Percentiles rank a stretch among this genome's conserved stretches.
Evolutionary conservation across 2,329 filamentous ascomycete species (phyloP).

Genomic region (Aschersonia sp.): DNA sequence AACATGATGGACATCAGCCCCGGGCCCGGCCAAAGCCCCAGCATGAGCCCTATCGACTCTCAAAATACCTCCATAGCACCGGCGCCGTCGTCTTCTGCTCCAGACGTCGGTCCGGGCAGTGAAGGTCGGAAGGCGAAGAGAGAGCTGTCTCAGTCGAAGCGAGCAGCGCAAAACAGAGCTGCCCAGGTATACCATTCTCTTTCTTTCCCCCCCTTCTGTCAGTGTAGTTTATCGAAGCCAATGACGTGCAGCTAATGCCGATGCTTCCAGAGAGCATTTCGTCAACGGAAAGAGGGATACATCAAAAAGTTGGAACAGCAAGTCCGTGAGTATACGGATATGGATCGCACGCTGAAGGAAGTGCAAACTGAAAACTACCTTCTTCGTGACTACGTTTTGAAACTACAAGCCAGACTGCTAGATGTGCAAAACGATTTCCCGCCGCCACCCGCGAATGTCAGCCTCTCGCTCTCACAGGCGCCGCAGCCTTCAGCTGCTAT

Average conservation of each 20-base stretch:
- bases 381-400: conserved; percentile 83
- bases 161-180: conserved; percentile 89
- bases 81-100: conserved; percentile 13
- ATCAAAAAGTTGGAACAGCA: conserved; percentile 96
- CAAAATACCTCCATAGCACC: conserved; percentile 15
- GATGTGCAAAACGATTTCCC: conserved; percentile 76
- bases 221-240: neutral
- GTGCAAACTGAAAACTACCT: conserved; percentile 81
- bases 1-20: conserved; percentile 24
- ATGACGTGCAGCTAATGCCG: too few relatives aligned
- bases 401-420: conserved; percentile 72
- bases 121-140: conserved; percentile 69
- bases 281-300: conserved; percentile 93
- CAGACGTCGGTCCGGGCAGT: conserved; percentile 15
- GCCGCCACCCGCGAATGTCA: conserved; percentile 67
- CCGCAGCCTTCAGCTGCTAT: conserved; percentile 10
- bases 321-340: conserved; percentile 62
- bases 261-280: conserved; percentile 66
- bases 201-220: neutral
- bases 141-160: conserved; percentile 88
- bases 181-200: conserved; percentile 56
- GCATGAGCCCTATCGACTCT: conserved; percentile 11
- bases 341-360: conserved; percentile 67
- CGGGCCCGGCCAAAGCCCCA: conserved; percentile 17
- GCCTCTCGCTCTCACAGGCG: conserved; percentile 31